Evolutionary conservation across 306 rosid species (phyloP).

Genomic region (Delonix regia): DNA sequence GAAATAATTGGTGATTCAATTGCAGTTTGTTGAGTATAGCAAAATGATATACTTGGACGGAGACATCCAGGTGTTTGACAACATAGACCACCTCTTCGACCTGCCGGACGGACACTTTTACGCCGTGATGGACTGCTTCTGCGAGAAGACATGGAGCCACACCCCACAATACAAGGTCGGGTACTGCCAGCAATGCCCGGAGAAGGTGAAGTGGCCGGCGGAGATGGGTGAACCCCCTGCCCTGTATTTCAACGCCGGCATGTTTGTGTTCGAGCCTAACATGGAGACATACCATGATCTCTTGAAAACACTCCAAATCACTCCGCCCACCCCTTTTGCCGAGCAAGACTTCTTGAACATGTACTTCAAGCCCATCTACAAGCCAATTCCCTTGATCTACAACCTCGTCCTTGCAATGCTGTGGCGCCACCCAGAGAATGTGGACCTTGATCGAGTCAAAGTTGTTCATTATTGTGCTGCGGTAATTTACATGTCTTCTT

Average conservation of each 20-base stretch:
- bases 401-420: slow-evolving; percentile 78
- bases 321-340: slow-evolving; percentile 72
- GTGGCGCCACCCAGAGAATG: slow-evolving; percentile 84
- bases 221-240: slow-evolving; percentile 63
- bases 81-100: slow-evolving; percentile 72
- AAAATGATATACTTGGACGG: slow-evolving; percentile 85
- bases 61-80: slow-evolving; percentile 71
- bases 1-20: background rate
- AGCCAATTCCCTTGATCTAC: slow-evolving; percentile 56
- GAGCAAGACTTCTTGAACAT: slow-evolving; percentile 82
- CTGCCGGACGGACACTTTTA: slow-evolving; percentile 55
- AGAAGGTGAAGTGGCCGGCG: slow-evolving; percentile 59
- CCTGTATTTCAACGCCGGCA: slow-evolving; percentile 84
- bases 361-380: slow-evolving; percentile 61
- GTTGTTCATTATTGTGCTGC: slow-evolving; percentile 84
- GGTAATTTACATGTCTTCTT: slow-evolving; percentile 29
- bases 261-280: slow-evolving; percentile 73
- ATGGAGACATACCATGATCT: slow-evolving; percentile 52
- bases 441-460: slow-evolving; percentile 54
- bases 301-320: slow-evolving; percentile 40
- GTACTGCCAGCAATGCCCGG: slow-evolving; percentile 78
- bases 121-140: slow-evolving; percentile 87
- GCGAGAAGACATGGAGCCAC: slow-evolving; percentile 83
- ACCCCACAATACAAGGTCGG: slow-evolving; percentile 65
- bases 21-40: slow-evolving; percentile 72